These are phyloP conservation scores for Beauveria australis DNA, from an alignment of 2,329 filamentous ascomycete species.

Conservation along the genomic window DNA sequence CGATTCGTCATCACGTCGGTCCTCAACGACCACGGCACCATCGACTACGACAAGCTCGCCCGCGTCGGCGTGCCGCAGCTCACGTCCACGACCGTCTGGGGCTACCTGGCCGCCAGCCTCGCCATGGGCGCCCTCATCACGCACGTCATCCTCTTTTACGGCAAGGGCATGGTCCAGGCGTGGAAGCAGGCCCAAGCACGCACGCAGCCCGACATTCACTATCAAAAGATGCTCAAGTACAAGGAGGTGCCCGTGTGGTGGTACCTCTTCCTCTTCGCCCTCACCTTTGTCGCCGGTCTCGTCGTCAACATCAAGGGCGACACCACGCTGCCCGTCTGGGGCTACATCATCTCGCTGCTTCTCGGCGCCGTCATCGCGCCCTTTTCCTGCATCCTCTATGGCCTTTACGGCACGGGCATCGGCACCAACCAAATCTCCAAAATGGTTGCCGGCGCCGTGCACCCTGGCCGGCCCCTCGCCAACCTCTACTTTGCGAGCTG, in stretches of 20 bases:
- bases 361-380: slow-evolving; percentile 30
- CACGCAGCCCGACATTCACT: slow-evolving; percentile 29
- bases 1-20: slow-evolving; percentile 17
- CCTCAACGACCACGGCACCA: slow-evolving; percentile 15
- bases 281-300: slow-evolving; percentile 26
- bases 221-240: slow-evolving; percentile 32
- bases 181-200: slow-evolving; percentile 16
- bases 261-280: slow-evolving; percentile 23
- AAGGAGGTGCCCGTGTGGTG: slow-evolving; percentile 30
- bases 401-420: slow-evolving; percentile 16
- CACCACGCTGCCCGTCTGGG: slow-evolving; percentile 28
- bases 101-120: slow-evolving; percentile 23
- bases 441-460: slow-evolving; percentile 39
- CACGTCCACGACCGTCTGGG: slow-evolving; percentile 21
- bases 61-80: slow-evolving; percentile 20
- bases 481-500: slow-evolving; percentile 35
- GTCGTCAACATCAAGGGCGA: slow-evolving; percentile 27
- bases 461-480: slow-evolving; percentile 30
- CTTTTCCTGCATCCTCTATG: slow-evolving; percentile 22
- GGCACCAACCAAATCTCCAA: slow-evolving; percentile 22
- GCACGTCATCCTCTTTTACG: slow-evolving; percentile 16
- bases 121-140: slow-evolving; percentile 17
- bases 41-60: slow-evolving; percentile 21
- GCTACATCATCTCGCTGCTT: slow-evolving; percentile 26
- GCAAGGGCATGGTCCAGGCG: slow-evolving; percentile 14